Evolutionary conservation across 805 yeast species (phyloP), one percentile per base, ranked within the genome.

Genomic region (Candida insectorum): DNA sequence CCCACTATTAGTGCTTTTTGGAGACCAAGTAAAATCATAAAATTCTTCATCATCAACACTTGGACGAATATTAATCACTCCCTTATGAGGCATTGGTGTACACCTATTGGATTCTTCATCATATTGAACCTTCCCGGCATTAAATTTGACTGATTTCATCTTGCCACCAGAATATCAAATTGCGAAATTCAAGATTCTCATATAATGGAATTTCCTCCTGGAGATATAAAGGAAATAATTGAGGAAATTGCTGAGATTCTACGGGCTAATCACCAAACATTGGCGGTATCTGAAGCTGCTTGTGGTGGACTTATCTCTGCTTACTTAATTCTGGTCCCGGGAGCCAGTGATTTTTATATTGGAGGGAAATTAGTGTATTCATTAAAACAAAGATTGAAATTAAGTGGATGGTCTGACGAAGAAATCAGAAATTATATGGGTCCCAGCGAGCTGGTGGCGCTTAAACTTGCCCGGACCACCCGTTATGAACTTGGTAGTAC

Each of bases 291-390:
- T 5, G 96, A 86, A 49, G 88, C 89, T 2, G 94, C 95, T 0
- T 86, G 95, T 55, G 96, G 96, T 6, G 96, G 96, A 0, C 67
- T 86, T 11, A 61, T 86, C 6, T 80, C 93, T 3, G 85, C 95
- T 1, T 85, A 84, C 48, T 54, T 86, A 14, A 87, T 87, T 5
- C 75, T 91, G 1, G 77, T 84, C 3, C 89, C 94, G 0, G 95
- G 96, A 4, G 95, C 95, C 0, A 81, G 93, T 7, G 62, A 70
- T 39, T 87, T 83, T 59, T 86, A 81, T 48, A 83, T 84, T 38
- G 96, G 96, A 13, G 89, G 95, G 0, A 79, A 89, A 10, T 60
- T 86, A 34, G 81, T 87, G 2, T 86, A 86, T 55, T 80, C 91
- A 39, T 62, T 87, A 44, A 77, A 77, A 41, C 85, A 88, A 16